Base-by-base conservation (phyloP, 2,329 filamentous ascomycete genomes). In the Elsinoe perseae region DNA sequence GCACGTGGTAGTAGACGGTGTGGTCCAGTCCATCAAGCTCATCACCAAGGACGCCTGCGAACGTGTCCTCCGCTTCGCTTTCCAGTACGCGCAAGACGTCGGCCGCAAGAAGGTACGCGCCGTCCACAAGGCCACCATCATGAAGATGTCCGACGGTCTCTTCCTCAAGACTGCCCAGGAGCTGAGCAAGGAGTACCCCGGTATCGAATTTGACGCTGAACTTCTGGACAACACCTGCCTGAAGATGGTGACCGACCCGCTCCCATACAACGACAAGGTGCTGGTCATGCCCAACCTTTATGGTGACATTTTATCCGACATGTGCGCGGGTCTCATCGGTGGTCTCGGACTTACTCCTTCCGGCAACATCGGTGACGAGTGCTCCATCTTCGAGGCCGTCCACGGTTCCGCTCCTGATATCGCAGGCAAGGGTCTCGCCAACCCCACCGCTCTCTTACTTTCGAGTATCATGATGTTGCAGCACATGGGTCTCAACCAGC, bases 141-240 rank as follows among this genome's bases (percentile, higher is more conserved):
- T 98, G 93, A 98, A 98, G 85, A 95, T 96, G 89, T 92, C 87
- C 71, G 93, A 98, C 74, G 93, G 93, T 77, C 88, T 98, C 61
- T 98, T 98, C 85, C 82, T 98, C 65, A 87, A 82, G 74, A 89
- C 87, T 61, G 93, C 86, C 65, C 79, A 84, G 65, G 82, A 93
- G 60, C 83, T 98, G 64, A 81, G 89, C 73, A 95, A 95, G 83
- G 91, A 97, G 71, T 98, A 88, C 83, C 93, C 93, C 62, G 80
- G 85, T 66, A 89, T 98, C 69, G 88, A 96, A 77, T 97, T 98
- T 72, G 92, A 97, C 71, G 89, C 89, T 66, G 93, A 98, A 82
- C 83, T 98, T 64, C 86, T 98, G 66, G 93, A 98, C 82, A 98
- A 98, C 82, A 93, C 92, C 66, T 98, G 93, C 83, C 79, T 98